Base-by-base conservation (phyloP, 768 basidiomycete genomes). In the Daedalea quercina region DNA sequence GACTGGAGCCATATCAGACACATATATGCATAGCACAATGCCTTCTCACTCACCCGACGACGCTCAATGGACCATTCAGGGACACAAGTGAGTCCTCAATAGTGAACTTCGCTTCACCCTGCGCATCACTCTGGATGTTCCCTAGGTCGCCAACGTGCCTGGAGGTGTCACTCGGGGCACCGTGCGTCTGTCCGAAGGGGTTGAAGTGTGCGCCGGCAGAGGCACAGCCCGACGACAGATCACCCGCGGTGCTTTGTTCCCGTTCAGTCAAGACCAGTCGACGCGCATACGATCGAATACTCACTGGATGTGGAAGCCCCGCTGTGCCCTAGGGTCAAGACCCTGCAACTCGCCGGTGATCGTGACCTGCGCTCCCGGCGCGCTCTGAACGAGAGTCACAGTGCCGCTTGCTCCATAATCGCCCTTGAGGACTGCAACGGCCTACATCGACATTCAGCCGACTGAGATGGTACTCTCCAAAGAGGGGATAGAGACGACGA, bases 251-350 rank as follows among this genome's bases (percentile, higher is more conserved):
- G 45, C 50, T 61, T 31, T 9, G 11, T 24, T 34, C 2, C 15
- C 34, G 6, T 7, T 43, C 33, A 9, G 19, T 13, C 22, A 49
- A 31, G 6, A 31, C 6, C 12, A 22, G 25, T 4, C 34, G 8
- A 49, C 6, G 22, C n/a, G 25, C 25, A 13, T 31, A 35, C 6
- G 9, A 31, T 12, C 31, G 9, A 12, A 28, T 2, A 72, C 84
- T 53, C 58, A 88, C 87, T 93, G 90, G 52, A 93, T 70, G 68
- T 92, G 90, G 72, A 91, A 88, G 4, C 90, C 90, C 33, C 83
- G 78, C 54, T 73, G 63, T 3, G 82, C 73, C 46, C 74, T 74
- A 3, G 81, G 72, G 56, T 80, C 76, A 43, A 92, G 75, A 55
- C 77, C 78, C 52, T 69, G 73, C 56, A 93, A 71, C 49, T 78